These are phyloP conservation scores for Xenoacremonium recifei DNA, from an alignment of 2,329 filamentous ascomycete species.

Conservation along the genomic window DNA sequence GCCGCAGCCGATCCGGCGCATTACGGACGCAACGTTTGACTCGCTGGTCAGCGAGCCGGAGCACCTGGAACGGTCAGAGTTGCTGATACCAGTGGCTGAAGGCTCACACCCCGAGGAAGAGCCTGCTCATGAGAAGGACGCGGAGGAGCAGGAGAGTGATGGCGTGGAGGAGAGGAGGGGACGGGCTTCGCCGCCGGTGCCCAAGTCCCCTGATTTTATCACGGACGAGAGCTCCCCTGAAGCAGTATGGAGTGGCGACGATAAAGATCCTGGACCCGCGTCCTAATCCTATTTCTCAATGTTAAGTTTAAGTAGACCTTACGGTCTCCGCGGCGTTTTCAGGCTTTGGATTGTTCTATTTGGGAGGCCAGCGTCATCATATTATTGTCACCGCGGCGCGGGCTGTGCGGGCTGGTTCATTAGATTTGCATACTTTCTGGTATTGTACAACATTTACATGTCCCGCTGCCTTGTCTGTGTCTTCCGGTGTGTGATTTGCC, in stretches of 20 bases:
- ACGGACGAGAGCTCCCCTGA: constrained; percentile 29
- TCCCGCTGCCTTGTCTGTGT: constrained; percentile 5
- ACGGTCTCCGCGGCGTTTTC: constrained; percentile 9
- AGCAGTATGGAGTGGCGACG: constrained; percentile 20
- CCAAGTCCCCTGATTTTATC: constrained; percentile 25
- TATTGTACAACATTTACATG: constrained; percentile 22
- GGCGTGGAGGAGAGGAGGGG: constrained; percentile 15
- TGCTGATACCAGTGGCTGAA: constrained; percentile 22
- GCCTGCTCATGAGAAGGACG: neutral
- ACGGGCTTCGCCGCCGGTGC: constrained; percentile 12
- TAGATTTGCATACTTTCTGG: constrained; percentile 25
- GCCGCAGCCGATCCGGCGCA: constrained; percentile 49
- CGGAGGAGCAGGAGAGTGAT: constrained; percentile 6
- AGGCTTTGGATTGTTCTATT: constrained; percentile 7
- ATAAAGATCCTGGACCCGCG: constrained; percentile 5
- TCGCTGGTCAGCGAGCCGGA: constrained; percentile 30
- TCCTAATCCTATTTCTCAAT: neutral
- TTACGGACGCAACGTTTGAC: constrained; percentile 41
- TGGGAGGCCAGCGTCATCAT: too few relatives aligned
- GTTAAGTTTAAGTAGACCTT: constrained; percentile 17
- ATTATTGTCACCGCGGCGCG: constrained; percentile 15
- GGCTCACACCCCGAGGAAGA: constrained; percentile 13
- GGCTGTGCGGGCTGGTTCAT: constrained; percentile 8
- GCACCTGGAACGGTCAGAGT: constrained; percentile 15
- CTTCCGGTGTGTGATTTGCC: too few relatives aligned